These are phyloP conservation scores for Lepiota venenata DNA, from an alignment of 768 basidiomycete genomes.

Conservation along the genomic window DNA sequence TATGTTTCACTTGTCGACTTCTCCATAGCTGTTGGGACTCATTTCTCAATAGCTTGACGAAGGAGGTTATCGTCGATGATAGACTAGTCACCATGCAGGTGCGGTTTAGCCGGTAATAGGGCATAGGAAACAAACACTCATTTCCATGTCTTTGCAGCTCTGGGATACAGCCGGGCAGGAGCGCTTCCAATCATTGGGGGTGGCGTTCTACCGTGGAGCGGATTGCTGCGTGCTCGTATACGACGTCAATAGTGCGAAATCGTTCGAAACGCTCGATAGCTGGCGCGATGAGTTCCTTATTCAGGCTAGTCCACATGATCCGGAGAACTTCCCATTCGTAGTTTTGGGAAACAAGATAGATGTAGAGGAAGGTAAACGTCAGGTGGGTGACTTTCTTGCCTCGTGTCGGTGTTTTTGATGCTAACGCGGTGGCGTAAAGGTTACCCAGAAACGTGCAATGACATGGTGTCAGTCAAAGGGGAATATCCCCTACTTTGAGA, in stretches of 20 bases:
- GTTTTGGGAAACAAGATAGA: constrained; percentile 99
- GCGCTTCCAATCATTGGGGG: constrained; percentile 98
- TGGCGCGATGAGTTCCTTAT: constrained; percentile 99
- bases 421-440: constrained; percentile 41
- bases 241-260: constrained; percentile 98
- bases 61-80: constrained; percentile 99
- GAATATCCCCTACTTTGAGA: constrained; percentile 99
- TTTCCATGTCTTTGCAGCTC: constrained; percentile 44
- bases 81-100: constrained; percentile 99
- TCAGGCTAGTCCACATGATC: constrained; percentile 97
- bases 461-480: constrained; percentile 99
- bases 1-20: constrained; percentile 37
- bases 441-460: constrained; percentile 99
- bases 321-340: constrained; percentile 99
- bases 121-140: not conserved
- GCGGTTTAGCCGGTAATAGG: constrained; percentile 6
- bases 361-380: constrained; percentile 97
- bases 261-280: constrained; percentile 97
- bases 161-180: constrained; percentile 99
- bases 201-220: constrained; percentile 98
- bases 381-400: constrained; percentile 49
- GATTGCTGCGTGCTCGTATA: constrained; percentile 99
- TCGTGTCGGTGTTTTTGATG: not conserved
- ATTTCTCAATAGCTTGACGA: constrained; percentile 67
- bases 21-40: constrained; percentile 17